Evolutionary conservation across 306 rosid genomes (phyloP).

Genomic region (Rubus parviflorus): DNA sequence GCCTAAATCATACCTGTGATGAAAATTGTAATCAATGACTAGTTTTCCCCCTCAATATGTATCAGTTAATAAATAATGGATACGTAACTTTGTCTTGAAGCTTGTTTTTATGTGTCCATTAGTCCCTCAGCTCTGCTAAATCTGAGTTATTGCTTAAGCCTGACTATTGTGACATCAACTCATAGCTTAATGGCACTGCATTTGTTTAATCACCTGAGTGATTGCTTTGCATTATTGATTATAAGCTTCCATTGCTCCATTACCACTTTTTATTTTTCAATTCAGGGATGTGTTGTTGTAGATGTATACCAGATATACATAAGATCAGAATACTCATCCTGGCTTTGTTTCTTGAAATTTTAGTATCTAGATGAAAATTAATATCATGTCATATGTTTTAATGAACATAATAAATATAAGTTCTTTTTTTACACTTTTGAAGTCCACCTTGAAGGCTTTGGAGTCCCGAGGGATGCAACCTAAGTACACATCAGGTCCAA

Average conservation of each 20-base stretch:
- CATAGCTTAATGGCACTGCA: neutral
- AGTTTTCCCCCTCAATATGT: neutral
- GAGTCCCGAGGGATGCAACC: conserved; percentile 42
- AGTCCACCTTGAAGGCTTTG: conserved; percentile 43
- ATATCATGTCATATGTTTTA: neutral
- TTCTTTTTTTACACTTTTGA: conserved; percentile 33
- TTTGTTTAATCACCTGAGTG: neutral
- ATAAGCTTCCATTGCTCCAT: neutral
- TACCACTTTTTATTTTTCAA: neutral
- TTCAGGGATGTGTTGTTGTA: neutral
- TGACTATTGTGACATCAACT: neutral
- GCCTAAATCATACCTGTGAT: neutral
- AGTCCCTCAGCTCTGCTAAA: no score
- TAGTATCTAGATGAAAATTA: neutral
- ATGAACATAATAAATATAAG: neutral
- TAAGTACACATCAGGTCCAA: conserved; percentile 31
- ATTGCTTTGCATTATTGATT: neutral
- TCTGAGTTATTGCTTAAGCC: no score
- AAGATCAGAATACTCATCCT: conserved; percentile 4
- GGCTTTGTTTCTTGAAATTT: neutral
- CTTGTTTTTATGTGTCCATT: no score
- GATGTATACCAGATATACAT: neutral
- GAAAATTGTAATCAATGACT: neutral
- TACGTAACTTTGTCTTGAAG: no score
- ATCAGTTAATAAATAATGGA: no score